A percentile compares a stretch with the other conserved stretches of the same genome.
These are phyloP conservation scores for Clarireedia monteithiana DNA, from an alignment of 2,329 filamentous ascomycete genomes.

Conservation along the genomic window DNA sequence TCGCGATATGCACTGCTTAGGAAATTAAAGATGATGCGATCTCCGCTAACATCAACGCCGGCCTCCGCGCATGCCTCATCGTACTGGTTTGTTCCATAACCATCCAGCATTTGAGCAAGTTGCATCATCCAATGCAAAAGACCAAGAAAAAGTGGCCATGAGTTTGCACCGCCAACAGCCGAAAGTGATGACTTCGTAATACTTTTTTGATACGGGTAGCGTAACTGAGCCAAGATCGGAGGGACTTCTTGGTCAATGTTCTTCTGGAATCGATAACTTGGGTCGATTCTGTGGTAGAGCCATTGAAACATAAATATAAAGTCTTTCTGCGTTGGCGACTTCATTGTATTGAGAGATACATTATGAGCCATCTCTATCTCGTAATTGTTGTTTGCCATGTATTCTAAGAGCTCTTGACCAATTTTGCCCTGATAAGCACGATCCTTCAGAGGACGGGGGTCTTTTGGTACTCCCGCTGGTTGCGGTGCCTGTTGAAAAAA, in stretches of 20 bases:
- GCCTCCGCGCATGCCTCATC: conserved; percentile 85
- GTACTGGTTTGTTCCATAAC: conserved; percentile 70
- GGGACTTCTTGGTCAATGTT: conserved; percentile 94
- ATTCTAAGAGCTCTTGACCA: conserved; percentile 84
- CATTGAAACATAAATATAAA: conserved; percentile 98
- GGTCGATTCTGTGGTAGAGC: conserved; percentile 93
- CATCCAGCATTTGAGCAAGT: conserved; percentile 85
- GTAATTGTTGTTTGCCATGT: conserved; percentile 87
- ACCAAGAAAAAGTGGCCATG: conserved; percentile 86
- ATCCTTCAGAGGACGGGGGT: conserved; percentile 81
- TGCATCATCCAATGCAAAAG: conserved; percentile 99
- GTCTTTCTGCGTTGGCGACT: conserved; percentile 94
- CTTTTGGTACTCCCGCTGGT: conserved; percentile 72
- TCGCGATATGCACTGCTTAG: conserved; percentile 83
- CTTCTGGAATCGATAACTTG: conserved; percentile 86
- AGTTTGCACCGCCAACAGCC: conserved; percentile 88
- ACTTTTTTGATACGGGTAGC: conserved; percentile 90
- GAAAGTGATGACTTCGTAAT: conserved; percentile 96
- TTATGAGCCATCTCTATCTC: conserved; percentile 97
- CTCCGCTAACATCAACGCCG: conserved; percentile 78
- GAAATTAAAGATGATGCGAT: conserved; percentile 92
- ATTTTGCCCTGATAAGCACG: conserved; percentile 72
- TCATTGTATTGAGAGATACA: conserved; percentile 83
- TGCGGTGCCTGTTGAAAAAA: conserved; percentile 88
- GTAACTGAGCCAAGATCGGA: conserved; percentile 81